Evolutionary conservation across 1,284 basidiomycete genomes (phyloP).

Genomic region (Taiwanofungus camphoratus): DNA sequence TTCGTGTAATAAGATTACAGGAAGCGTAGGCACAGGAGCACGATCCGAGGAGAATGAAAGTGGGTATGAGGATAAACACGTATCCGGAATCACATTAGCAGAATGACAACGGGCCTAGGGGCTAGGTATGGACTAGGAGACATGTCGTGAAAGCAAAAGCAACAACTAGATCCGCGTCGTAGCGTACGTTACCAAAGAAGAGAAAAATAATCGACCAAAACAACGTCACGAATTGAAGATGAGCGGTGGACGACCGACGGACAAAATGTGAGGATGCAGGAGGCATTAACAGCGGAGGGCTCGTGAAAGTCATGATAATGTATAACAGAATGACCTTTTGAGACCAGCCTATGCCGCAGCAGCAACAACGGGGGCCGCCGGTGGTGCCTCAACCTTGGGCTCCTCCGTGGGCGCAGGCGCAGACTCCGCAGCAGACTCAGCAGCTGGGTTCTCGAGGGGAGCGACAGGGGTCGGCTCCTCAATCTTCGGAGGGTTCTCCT

Average conservation of each 20-base stretch:
- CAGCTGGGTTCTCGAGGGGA: slow-evolving; percentile 68
- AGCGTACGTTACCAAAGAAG: slow-evolving; percentile 42
- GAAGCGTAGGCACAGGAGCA: slow-evolving; percentile 51
- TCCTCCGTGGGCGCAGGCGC: slow-evolving; percentile 33
- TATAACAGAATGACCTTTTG: slow-evolving; percentile 21
- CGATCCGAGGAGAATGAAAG: slow-evolving; percentile 48
- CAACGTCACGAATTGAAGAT: slow-evolving; percentile 29
- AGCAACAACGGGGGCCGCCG: slow-evolving; percentile 35
- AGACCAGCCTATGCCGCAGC: slow-evolving; percentile 51
- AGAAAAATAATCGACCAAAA: slow-evolving; percentile 22
- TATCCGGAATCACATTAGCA: slow-evolving; percentile 31
- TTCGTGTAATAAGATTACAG: slow-evolving; percentile 42
- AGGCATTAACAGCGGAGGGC: slow-evolving; percentile 37
- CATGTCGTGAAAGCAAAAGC: slow-evolving; percentile 30
- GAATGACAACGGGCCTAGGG: slow-evolving; percentile 25
- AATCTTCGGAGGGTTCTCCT: slow-evolving; percentile 75
- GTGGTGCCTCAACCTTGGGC: slow-evolving; percentile 32
- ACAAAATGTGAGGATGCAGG: slow-evolving; percentile 26
- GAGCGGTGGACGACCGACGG: slow-evolving; percentile 28
- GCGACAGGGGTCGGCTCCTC: slow-evolving; percentile 70
- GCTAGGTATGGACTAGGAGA: slow-evolving; percentile 24
- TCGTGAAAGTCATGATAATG: slow-evolving; percentile 48
- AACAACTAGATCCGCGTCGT: slow-evolving; percentile 58
- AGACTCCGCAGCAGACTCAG: slow-evolving; percentile 30
- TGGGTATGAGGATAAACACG: slow-evolving; percentile 37